Base-by-base conservation (phyloP, 208 protist species). In the Porcisia hertigi region DNA sequence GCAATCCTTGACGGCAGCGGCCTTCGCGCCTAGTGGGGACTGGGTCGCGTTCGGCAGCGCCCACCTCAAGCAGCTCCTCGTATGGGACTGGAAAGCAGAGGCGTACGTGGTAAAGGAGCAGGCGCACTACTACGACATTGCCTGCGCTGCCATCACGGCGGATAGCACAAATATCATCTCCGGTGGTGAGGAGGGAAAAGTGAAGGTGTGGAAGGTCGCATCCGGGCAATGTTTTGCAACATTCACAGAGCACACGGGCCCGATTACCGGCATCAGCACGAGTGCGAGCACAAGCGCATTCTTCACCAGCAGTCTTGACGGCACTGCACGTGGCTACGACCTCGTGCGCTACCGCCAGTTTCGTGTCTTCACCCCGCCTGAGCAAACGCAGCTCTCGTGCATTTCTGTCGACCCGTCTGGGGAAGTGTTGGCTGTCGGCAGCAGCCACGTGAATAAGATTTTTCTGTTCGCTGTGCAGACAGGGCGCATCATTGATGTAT, bases 71-170 rank as follows among this genome's bases (percentile, higher is more conserved):
- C 94, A 98, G 88, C 79, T 98, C 11, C 84, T 98, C 43, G 94
- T 98, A n/a, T 98, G 95, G 94, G 94, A 98, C 80, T 98, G 97
- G 97, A 90, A 89, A 60, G 90, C 91, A 14, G 95, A 98, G 88
- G 80, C 94, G 9, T 97, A 98, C 82, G 92, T 98, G 20, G 75
- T 98, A 20, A 98, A 97, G 84, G 95, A 98, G 79, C 95, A 98
- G 87, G 87, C 91, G 2, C 97, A 98, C 86, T 96, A 96, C 84
- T 96, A 98, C 84, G 92, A 96, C 81, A 96, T 98, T 69, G 82
- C 81, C 71, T 86, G 88, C 69, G 89, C 94, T 54, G 96, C 93
- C 58, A 96, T 97, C 83, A 97, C 93, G 39, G 90, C 89, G 25
- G 95, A 98, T 84, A 91, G 93, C 72, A 86, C 79, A 49, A 84